These are phyloP conservation scores for Triticum monococcum DNA, from an alignment of 176 grass and related monocot species.

Conservation along the genomic window DNA sequence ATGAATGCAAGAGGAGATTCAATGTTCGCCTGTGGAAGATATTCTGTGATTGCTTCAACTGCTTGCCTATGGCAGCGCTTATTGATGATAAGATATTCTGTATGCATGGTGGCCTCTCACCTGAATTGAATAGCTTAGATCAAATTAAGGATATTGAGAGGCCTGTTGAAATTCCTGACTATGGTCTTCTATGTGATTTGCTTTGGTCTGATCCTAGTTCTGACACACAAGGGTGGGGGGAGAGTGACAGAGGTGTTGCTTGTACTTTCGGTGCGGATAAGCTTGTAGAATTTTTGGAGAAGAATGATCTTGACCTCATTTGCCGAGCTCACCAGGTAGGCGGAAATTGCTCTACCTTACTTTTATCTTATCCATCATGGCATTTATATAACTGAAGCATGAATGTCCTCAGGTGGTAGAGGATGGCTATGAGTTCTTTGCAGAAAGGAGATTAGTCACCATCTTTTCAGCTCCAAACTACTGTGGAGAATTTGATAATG, in stretches of 20 bases:
- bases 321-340: constrained; percentile 71
- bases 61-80: constrained; percentile 68
- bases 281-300: constrained; percentile 76
- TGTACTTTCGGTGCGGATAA: constrained; percentile 79
- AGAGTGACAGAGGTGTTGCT: constrained; percentile 84
- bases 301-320: constrained; percentile 81
- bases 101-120: constrained; percentile 82
- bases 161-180: constrained; percentile 73
- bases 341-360: constrained; percentile 4
- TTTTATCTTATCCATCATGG: background rate
- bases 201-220: constrained; percentile 78
- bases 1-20: constrained; percentile 83
- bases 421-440: constrained; percentile 83
- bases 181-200: constrained; percentile 75
- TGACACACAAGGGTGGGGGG: constrained; percentile 62
- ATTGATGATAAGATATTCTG: constrained; percentile 73
- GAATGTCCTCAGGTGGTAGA: constrained; percentile 56
- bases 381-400: background rate
- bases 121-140: constrained; percentile 68
- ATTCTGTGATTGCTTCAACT: constrained; percentile 86
- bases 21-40: constrained; percentile 84
- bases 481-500: constrained; percentile 82
- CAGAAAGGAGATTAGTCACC: constrained; percentile 75
- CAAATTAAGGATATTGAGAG: constrained; percentile 73
- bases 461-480: constrained; percentile 90